Percentiles rank a stretch among this genome's conserved stretches.
Evolutionary conservation across 768 basidiomycete genomes (phyloP).

Genomic region (Suillus luteus): DNA sequence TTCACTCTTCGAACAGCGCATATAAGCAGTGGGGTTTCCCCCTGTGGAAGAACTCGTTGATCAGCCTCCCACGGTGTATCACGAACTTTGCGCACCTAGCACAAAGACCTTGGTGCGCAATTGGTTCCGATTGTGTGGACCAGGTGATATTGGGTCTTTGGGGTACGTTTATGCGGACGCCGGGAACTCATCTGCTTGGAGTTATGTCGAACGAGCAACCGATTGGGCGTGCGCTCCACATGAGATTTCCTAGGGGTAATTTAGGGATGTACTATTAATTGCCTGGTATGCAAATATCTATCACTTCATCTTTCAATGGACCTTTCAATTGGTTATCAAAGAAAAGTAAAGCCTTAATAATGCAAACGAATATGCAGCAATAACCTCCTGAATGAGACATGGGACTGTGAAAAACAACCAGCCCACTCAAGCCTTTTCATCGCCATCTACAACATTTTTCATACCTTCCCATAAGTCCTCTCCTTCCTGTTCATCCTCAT

Average conservation of each 20-base stretch:
- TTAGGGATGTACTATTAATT: background rate
- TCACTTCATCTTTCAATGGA: background rate
- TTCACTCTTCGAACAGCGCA: background rate
- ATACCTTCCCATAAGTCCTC: slow-evolving; percentile 74
- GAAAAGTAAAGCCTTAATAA: background rate
- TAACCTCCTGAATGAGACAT: background rate
- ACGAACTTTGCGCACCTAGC: background rate
- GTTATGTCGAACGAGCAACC: background rate
- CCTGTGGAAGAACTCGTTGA: background rate
- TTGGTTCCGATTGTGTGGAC: background rate
- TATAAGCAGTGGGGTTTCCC: background rate
- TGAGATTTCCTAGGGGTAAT: background rate
- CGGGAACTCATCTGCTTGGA: background rate
- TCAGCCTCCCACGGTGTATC: background rate
- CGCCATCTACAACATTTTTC: slow-evolving; percentile 50
- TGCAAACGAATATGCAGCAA: background rate
- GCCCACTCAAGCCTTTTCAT: slow-evolving; percentile 28
- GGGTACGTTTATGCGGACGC: background rate
- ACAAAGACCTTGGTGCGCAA: background rate
- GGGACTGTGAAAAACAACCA: background rate
- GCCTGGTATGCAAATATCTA: background rate
- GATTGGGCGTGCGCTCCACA: background rate
- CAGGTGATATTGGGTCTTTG: background rate
- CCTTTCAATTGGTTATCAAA: background rate
- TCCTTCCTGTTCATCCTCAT: slow-evolving; percentile 40